Evolutionary conservation across 1,284 basidiomycete genomes (phyloP), one percentile per base, ranked within the genome.

Genomic region (Ustilago bromivora): DNA sequence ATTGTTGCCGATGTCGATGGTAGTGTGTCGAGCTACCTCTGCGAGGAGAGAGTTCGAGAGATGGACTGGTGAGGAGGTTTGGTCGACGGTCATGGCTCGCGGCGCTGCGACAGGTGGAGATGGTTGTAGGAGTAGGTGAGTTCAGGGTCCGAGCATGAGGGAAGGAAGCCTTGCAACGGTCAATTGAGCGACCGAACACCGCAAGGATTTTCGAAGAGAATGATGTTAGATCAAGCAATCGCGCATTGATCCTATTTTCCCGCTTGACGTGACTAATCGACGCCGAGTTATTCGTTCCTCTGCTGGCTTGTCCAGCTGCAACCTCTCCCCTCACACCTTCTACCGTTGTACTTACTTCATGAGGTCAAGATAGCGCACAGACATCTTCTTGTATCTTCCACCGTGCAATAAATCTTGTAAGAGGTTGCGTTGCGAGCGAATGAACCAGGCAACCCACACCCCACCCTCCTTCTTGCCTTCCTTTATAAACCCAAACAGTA

Each of bases 1-100:
- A 60, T 71, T 71, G 58, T 71, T 71, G 68, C 65, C 62, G 15
- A 71, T 71, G 35, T 71, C 62, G 46, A 71, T 47, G 13, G 56
- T 71, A 6, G 53, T 60, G 47, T 61, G 36, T 28, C 36, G 55
- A 8, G 52, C 61, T 13, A 71, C 23, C 46, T 60, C 57, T 17
- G 58, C 43, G 28, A 71, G 56, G 15, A 71, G 68, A 36, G 68
- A 71, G 23, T 60, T 57, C 53, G 68, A 63, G 32, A 71, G 47
- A 47, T 71, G 68, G 31, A 61, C 32, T 40, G 56, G 40, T 32
- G 52, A 46, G 46, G 23, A 3, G 5, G 61, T 23, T 31, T 60
- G 51, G 13, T 56, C 52, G 32, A 61, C 9, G 6, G 68, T 61
- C 68, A 71, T 71, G 35, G 3, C 43, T 23, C 9, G 23, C 23